Evolutionary conservation across 2,329 filamentous ascomycete species (phyloP), one percentile per base, ranked within the genome.

Genomic region (Penicillium sp.): DNA sequence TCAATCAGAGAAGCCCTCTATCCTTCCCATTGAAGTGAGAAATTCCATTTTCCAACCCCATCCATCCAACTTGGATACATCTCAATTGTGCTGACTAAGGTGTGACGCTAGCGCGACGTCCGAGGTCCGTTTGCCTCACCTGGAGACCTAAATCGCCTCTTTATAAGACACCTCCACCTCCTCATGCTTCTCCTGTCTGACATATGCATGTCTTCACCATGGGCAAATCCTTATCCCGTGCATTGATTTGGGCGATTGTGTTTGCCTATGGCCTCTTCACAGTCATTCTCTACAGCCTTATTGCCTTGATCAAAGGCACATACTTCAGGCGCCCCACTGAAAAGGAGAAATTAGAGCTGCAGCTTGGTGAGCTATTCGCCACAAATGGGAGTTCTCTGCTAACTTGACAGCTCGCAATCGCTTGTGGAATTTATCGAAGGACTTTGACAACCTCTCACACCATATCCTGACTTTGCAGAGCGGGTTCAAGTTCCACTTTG

Each of bases 401-500:
- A 9, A 48, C 36, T 23, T 2, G 36, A 19, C 55, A 84, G 82
- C 79, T 49, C 78, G 78, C 59, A 70, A 80, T 56, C 72, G 74
- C 36, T 74, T 83, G 60, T 85, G 82, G 82, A 77, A 80, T 56
- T 71, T 84, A 8, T 76, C 76, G 11, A 74, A 76, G 47, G 67
- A 74, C n/a, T 74, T 75, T 32, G 70, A 72, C 10, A 76, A 74
- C 14, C 73, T 82, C 39, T 72, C 68, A 19, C 83, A 85, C 65
- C 70, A 75, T 27, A 82, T 84, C 60, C 72, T 81, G 57, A 78
- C 71, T 40, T 71, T 82, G 13, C 70, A 70, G 35, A 76, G 72
- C 55, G 79, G 79, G 0, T 71, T 78, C 56, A 78, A 78, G 59
- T 76, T 85, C 27, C 83, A 85, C 64, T 84, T 84, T 61, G 70